Evolutionary conservation across 179 eudicot species (phyloP), one percentile per base, ranked within the genome.

Genomic region (Heliamphora pulchella): DNA sequence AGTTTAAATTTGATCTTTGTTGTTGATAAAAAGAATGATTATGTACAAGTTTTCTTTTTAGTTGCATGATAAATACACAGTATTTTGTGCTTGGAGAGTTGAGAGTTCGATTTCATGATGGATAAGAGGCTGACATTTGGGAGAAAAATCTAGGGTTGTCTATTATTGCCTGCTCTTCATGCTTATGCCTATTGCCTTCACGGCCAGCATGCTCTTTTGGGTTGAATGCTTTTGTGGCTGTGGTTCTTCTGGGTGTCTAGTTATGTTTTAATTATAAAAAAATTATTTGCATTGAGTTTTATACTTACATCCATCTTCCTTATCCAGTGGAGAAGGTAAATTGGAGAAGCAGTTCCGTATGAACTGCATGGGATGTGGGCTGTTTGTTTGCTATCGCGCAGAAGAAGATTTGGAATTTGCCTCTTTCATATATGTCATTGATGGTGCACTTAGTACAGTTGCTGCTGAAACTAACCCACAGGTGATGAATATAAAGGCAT

Each of bases 391-490:
- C 92, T 94, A 94, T 80, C 93, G 98, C 69, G 79, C 97, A 9
- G 98, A 94, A 81, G 97, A 91, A 83, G 98, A 93, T 43, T 80
- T 94, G 81, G 98, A 95, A 75, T 82, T 85, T 75, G 87, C 97
- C 47, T 84, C 97, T 80, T 87, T 84, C 79, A 82, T 93, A 67
- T 94, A 94, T 78, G 86, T 93, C 44, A 84, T 93, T 86, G 94
- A 94, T 89, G 98, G 96, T 81, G 93, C 96, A 72, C 91, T 95
- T 61, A 93, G 98, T 87, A 85, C 95, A 64, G 85, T 95, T 83
- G 98, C 98, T 81, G 98, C 98, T 81, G 98, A 95, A 86, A 93
- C 98, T 63, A 93, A 95, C 78, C 97, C 97, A 66, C 97, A 93
- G 94, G 98, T 89, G 82, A 71, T 18, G 22, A 57, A 20, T 54